Percentiles rank a stretch among this genome's conserved stretches.
These are phyloP conservation scores for Amylostereum areolatum DNA, from an alignment of 1,284 basidiomycete species.

Conservation along the genomic window DNA sequence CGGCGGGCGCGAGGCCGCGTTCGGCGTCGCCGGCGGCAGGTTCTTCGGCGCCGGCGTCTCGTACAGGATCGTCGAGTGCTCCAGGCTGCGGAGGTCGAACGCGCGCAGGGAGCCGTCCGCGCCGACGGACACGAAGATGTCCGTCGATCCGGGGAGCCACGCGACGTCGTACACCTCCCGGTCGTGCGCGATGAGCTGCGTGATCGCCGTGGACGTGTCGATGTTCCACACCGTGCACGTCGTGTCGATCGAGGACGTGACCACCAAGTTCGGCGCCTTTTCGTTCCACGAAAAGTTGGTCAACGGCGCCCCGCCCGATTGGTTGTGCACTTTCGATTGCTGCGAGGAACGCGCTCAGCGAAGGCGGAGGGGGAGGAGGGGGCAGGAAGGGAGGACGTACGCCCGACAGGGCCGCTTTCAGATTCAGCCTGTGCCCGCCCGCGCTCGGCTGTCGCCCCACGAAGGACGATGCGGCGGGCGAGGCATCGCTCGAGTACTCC, in stretches of 20 bases:
- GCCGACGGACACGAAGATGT: slow-evolving; percentile 98
- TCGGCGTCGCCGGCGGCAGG: slow-evolving; percentile 49
- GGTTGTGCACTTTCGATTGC: slow-evolving; percentile 86
- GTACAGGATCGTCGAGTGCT: slow-evolving; percentile 98
- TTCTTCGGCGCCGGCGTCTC: slow-evolving; percentile 84
- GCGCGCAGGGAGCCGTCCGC: slow-evolving; percentile 96
- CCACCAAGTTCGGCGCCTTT: slow-evolving; percentile 79
- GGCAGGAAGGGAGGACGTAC: slow-evolving; percentile 42
- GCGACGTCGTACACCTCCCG: slow-evolving; percentile 96
- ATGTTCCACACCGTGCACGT: slow-evolving; percentile 98
- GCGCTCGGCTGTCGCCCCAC: slow-evolving; percentile 60
- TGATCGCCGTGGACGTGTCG: slow-evolving; percentile 91
- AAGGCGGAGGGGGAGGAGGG: slow-evolving; percentile 7
- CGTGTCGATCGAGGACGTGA: slow-evolving; percentile 95
- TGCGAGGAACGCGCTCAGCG: slow-evolving; percentile 19
- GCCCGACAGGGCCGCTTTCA: slow-evolving; percentile 75
- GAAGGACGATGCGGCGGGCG: slow-evolving; percentile 54
- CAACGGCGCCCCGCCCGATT: slow-evolving; percentile 79
- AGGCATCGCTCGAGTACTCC: slow-evolving; percentile 69
- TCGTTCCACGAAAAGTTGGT: slow-evolving; percentile 97
- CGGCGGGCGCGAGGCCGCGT: slow-evolving; percentile 57
- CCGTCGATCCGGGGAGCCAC: slow-evolving; percentile 96
- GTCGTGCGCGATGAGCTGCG: slow-evolving; percentile 97
- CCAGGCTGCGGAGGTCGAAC: slow-evolving; percentile 92
- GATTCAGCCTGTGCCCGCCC: slow-evolving; percentile 53